Conservation (phyloP, 345 rosid species). For the Raphanus raphanistrum region DNA sequence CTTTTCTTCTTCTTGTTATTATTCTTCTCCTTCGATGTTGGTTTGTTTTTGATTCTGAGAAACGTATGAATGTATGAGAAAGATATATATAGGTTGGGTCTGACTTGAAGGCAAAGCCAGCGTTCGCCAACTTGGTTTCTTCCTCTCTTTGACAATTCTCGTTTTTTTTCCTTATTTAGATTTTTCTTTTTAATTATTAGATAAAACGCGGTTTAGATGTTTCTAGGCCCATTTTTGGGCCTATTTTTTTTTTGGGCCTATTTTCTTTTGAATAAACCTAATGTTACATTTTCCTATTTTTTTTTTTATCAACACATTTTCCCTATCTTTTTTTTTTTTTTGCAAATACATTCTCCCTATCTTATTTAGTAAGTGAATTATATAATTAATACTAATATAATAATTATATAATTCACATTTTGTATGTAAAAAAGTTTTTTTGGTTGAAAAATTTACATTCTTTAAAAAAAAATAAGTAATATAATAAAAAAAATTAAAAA, state of each 20-base stretch:
- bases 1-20: slow-evolving; percentile 2
- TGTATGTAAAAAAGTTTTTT: no score
- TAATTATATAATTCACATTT: no score
- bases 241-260: background rate
- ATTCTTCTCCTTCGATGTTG: background rate
- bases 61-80: background rate
- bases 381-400: no score
- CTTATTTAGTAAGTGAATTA: no score
- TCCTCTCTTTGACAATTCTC: slow-evolving; percentile 14
- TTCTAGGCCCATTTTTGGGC: slow-evolving; percentile 27
- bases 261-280: background rate
- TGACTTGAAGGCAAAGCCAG: slow-evolving; percentile 54
- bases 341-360: no score
- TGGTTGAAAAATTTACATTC: no score
- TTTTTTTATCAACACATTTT: no score
- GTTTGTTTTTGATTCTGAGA: slow-evolving; percentile 12
- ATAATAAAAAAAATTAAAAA: no score
- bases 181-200: background rate
- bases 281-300: background rate
- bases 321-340: no score
- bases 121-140: slow-evolving; percentile 27
- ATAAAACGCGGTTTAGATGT: slow-evolving; percentile 28
- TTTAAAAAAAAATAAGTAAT: no score
- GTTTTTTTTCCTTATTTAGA: slow-evolving; percentile 11
- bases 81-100: slow-evolving; percentile 29